A percentile compares a stretch with the other conserved stretches of the same genome.
Conservation (phyloP, 164 flowering plant species). For the Vitis riparia region DNA sequence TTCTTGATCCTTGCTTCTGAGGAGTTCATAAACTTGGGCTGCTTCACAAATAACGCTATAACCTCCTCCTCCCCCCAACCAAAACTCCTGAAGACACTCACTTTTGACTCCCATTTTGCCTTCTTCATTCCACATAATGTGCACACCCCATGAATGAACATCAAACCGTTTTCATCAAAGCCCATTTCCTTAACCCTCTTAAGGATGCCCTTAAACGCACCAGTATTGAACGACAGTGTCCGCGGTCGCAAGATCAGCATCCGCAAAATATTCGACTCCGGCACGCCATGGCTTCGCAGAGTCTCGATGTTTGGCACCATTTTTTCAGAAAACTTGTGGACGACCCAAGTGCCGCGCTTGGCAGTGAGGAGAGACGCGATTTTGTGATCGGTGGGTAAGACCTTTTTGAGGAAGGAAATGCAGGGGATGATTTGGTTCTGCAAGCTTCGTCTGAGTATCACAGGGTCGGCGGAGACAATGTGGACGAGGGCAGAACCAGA, state of each 20-base stretch:
- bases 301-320: slow-evolving; percentile 1
- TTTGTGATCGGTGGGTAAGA: not conserved
- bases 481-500: not conserved
- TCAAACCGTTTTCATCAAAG: not conserved
- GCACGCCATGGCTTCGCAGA: slow-evolving; percentile 1
- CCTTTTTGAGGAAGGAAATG: not conserved
- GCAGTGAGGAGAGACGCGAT: not conserved
- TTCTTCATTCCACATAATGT: not conserved
- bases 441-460: not conserved
- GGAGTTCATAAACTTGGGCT: slow-evolving; percentile 5
- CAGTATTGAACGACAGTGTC: not conserved
- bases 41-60: slow-evolving; percentile 2
- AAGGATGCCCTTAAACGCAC: not conserved
- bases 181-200: slow-evolving; percentile 2
- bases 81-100: not conserved
- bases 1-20: not conserved
- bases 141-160: slow-evolving; percentile 1
- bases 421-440: not conserved
- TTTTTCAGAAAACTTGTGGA: not conserved
- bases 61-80: slow-evolving; percentile 6
- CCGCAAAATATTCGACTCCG: not conserved
- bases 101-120: slow-evolving; percentile 2
- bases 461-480: not conserved
- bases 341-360: slow-evolving; percentile 8
- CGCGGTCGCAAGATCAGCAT: not conserved